Evolutionary conservation across 306 rosid species (phyloP), one percentile per base, ranked within the genome.

Genomic region (Coriaria nepalensis): DNA sequence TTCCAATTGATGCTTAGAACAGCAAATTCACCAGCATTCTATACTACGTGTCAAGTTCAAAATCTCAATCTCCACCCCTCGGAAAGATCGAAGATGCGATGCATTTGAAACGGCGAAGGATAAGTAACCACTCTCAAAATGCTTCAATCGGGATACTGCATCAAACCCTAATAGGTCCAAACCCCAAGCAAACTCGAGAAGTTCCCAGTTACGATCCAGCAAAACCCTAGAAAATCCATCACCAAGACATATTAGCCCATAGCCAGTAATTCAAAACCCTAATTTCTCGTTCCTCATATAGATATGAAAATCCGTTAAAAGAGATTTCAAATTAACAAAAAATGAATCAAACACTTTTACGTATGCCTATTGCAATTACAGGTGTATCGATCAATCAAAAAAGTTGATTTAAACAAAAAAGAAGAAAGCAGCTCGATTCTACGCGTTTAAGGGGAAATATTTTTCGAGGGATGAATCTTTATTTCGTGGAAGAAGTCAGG

Each of bases 1-100:
- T 78, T 81, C 96, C 87, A 20, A 20, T 20, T 20, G 29, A 78
- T 78, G 74, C 70, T 65, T 68, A 68, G 7, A 60, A 42, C 63
- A 57, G 32, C 68, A 72, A 43, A 65, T 50, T 46, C 56, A 59
- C 52, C 63, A 73, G 63, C 68, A 76, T 58, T 67, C 62, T 64
- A 75, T 47, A 70, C 76, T 63, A 68, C 67, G 69, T 53, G 66
- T 62, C 48, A 80, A 69, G 47, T 63, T 56, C 57, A 68, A 70
- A 58, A 71, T 65, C 68, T 53, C 76, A 68, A 68, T 7, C 62
- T 35, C 52, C 63, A 55, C 42, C 49, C 48, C 60, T 43, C 5
- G 10, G 9, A 46, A 56, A 52, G 75, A 71, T 68, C 65, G 52
- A 47, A 67, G 70, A 66, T 57, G 55, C 45, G n/a, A 63, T 53